Base-by-base conservation (phyloP, 768 basidiomycete genomes). In the Tulasnella sp. region DNA sequence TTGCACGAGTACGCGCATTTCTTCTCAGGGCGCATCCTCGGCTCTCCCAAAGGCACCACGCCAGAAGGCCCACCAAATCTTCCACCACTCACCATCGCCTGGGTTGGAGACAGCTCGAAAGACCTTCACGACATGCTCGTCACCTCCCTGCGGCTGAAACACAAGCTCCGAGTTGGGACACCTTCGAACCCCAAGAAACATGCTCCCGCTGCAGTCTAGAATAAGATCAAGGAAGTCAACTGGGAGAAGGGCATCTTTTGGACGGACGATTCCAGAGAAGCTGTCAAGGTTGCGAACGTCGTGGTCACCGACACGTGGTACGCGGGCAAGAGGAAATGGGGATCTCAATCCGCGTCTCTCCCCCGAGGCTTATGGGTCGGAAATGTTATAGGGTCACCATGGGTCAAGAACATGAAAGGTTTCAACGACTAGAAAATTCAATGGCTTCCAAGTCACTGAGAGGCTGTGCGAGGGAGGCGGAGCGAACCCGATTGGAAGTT, bases 91-190 rank as follows among this genome's bases (percentile, higher is more conserved):
- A 99, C 95, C 0, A 85, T 99, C 73, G 92, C 96, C 12, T 99
- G 96, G 82, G 89, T 99, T 76, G 97, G 97, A 8, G 97, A 99
- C 84, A 91, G 91, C 31, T 92, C 95, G 71, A 99, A 99, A 81
- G 94, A 99, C 70, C 85, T 97, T 76, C 94, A 99, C 82, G 97
- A 99, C 82, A 96, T 99, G 93, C 90, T 99, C 38, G 97, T 99
- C 79, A 90, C 94, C 11, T 80, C n/a, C n/a, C n/a, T n/a, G n/a
- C n/a, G n/a, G n/a, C n/a, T n/a, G n/a, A n/a, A n/a, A n/a, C n/a
- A n/a, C n/a, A n/a, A n/a, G n/a, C n/a, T n/a, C n/a, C n/a, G n/a
- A n/a, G n/a, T n/a, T n/a, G n/a, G n/a, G n/a, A n/a, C n/a, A n/a
- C n/a, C n/a, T n/a, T n/a, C n/a, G n/a, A n/a, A n/a, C n/a, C n/a